These are phyloP conservation scores for Coriolopsis trogii DNA, from an alignment of 1,284 basidiomycete species.

Conservation along the genomic window DNA sequence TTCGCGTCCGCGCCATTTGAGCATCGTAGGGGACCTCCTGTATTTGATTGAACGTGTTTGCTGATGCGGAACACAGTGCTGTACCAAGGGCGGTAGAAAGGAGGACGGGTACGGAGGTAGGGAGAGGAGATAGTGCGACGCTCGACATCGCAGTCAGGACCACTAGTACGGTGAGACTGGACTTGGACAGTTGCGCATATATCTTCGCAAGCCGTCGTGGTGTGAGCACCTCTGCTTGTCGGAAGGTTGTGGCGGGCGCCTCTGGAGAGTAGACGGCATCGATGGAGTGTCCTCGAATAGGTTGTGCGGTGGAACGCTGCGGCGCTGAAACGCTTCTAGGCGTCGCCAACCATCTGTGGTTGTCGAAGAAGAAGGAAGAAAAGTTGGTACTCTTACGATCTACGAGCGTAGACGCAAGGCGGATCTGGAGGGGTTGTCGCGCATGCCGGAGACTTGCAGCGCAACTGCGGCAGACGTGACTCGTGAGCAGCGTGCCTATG, in stretches of 20 bases:
- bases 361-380: slow-evolving; percentile 64
- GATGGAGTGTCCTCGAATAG: slow-evolving; percentile 14
- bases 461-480: slow-evolving; percentile 26
- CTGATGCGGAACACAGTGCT: slow-evolving; percentile 88
- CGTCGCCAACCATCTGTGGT: slow-evolving; percentile 44
- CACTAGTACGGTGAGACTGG: slow-evolving; percentile 86
- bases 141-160: slow-evolving; percentile 92
- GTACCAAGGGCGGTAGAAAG: slow-evolving; percentile 91
- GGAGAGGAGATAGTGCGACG: slow-evolving; percentile 90
- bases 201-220: slow-evolving; percentile 60
- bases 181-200: slow-evolving; percentile 88
- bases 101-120: slow-evolving; percentile 81
- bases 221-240: slow-evolving; percentile 44
- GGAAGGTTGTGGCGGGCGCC: slow-evolving; percentile 25
- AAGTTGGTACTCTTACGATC: slow-evolving; percentile 38
- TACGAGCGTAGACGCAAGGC: slow-evolving; percentile 25
- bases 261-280: slow-evolving; percentile 16
- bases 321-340: slow-evolving; percentile 18
- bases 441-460: slow-evolving; percentile 13
- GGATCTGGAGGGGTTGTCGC: slow-evolving; percentile 11
- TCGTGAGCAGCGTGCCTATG: slow-evolving; percentile 6
- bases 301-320: slow-evolving; percentile 3
- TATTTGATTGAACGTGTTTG: slow-evolving; percentile 95
- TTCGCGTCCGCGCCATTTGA: slow-evolving; percentile 93
- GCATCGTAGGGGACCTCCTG: slow-evolving; percentile 96